Base-by-base conservation (phyloP, 148 eudicot species). In the Chenopodium suecicum region DNA sequence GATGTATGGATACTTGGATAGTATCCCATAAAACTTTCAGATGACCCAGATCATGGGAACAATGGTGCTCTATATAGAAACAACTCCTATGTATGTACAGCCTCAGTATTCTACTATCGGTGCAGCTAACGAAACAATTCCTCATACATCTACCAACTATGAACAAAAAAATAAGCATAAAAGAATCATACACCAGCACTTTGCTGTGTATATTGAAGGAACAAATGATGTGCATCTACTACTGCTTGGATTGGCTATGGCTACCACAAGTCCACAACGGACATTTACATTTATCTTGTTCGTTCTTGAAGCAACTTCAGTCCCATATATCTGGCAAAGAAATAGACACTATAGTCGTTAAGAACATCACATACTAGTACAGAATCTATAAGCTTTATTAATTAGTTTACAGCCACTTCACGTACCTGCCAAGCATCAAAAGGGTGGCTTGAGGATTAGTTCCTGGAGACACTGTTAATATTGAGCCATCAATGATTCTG, bases 401-500 rank as follows among this genome's bases (percentile, higher is more conserved):
- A 31, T 22, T 37, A 37, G 8, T 62, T 20, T 16, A 22, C 29
- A 56, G 72, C 48, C 1, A 76, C 81, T 78, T 47, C 1, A 76
- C 80, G 75, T 47, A 95, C 98, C 98, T 85, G 56, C 99, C 99
- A 78, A 95, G 88, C 99, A 95, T 93, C 65, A 95, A 69, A 80
- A 95, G 85, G 63, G 94, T 95, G 34, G 98, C 99, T 86, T 95
- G 99, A 17, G 97, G 99, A 88, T 95, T 95, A 25, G 98, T 95
- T 66, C 99, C 99, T 4, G 99, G 98, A 73, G 99, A 93, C 0
- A 94, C 68, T 0, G 88, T 83, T 74, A 95, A 82, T 19, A 89
- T 84, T 0, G 99, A 95, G 11, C 99, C 97, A 83, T 95, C 99
- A 46, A 95, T 86, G 20, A 95, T 89, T 76, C 99, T 85, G 16